Conservation (phyloP, 805 yeast species). For the Brettanomyces custersianus region DNA sequence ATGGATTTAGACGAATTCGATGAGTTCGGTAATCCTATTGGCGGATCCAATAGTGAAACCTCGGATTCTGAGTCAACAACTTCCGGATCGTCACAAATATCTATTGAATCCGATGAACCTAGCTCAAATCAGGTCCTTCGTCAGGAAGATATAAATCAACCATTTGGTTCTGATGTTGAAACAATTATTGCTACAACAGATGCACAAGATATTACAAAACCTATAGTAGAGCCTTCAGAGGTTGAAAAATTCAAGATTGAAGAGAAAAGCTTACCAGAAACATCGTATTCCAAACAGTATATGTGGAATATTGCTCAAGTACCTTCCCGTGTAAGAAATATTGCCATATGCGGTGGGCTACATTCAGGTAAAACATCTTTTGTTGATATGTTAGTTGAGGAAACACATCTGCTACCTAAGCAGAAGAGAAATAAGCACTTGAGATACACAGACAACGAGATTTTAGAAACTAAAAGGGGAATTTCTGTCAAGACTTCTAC, state of each 20-base stretch:
- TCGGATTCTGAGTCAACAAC: conserved; percentile 8
- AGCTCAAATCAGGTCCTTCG: conserved; percentile 1
- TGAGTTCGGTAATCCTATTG: conserved; percentile 70
- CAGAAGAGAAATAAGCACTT: conserved; percentile 31
- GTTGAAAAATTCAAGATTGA: conserved; percentile 39
- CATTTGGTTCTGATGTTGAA: conserved; percentile 57
- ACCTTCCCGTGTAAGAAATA: conserved; percentile 63
- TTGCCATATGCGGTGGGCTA: conserved; percentile 71
- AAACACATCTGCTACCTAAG: conserved; percentile 46
- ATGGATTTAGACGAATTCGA: conserved; percentile 52
- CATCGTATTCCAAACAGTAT: conserved; percentile 55
- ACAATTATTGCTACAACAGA: conserved; percentile 45
- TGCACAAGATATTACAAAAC: conserved; percentile 39
- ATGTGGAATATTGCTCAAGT: conserved; percentile 36
- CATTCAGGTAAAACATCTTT: conserved; percentile 84
- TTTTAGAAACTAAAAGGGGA: conserved; percentile 63
- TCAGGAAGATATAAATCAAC: conserved; percentile 18
- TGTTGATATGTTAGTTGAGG: conserved; percentile 55
- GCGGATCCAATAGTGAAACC: conserved; percentile 29
- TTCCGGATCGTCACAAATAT: no score
- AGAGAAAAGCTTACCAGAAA: conserved; percentile 46
- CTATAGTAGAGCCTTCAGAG: conserved; percentile 50
- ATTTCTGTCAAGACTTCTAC: conserved; percentile 57
- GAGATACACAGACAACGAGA: conserved; percentile 65
- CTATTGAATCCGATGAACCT: conserved; percentile 5